phyloP scores from a whole-genome alignment of 1,284 basidiomycete species.

The Coniophora puteana region DNA sequence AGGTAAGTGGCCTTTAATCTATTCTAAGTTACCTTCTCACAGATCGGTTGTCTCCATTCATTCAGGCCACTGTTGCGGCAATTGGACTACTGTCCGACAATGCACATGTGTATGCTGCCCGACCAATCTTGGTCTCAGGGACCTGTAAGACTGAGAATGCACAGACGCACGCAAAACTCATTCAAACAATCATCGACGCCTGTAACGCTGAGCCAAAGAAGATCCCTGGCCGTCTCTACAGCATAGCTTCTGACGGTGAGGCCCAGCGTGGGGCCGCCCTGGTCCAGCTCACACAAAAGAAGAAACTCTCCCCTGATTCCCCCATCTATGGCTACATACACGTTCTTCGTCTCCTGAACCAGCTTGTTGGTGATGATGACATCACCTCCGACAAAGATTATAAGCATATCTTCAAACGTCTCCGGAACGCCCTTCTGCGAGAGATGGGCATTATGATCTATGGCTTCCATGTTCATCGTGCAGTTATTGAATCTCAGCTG shows the following conservation, averaged over 20 bases:
- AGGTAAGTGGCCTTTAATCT: slow-evolving; percentile 17
- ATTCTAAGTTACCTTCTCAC: slow-evolving; percentile 7
- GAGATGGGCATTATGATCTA: slow-evolving; percentile 19
- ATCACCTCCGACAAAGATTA: too few species aligned
- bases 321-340: slow-evolving; percentile 17
- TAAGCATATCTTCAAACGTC: too few species aligned
- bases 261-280: slow-evolving; percentile 14
- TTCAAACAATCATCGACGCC: slow-evolving; percentile 17
- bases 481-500: slow-evolving; percentile 20
- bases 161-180: slow-evolving; percentile 18
- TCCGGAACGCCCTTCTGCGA: slow-evolving; percentile 26
- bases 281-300: neutral
- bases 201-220: slow-evolving; percentile 10
- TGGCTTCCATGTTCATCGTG: slow-evolving; percentile 21
- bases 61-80: slow-evolving; percentile 24
- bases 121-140: slow-evolving; percentile 25
- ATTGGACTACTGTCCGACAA: slow-evolving; percentile 20
- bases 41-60: neutral
- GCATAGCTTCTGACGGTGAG: too few species aligned
- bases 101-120: slow-evolving; percentile 19
- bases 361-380: slow-evolving; percentile 30
- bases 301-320: slow-evolving; percentile 1
- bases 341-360: slow-evolving; percentile 25
- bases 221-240: slow-evolving; percentile 14
- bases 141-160: slow-evolving; percentile 29